phyloP scores from a whole-genome alignment of 2,329 filamentous ascomycete species.

The Nemania diffusa region DNA sequence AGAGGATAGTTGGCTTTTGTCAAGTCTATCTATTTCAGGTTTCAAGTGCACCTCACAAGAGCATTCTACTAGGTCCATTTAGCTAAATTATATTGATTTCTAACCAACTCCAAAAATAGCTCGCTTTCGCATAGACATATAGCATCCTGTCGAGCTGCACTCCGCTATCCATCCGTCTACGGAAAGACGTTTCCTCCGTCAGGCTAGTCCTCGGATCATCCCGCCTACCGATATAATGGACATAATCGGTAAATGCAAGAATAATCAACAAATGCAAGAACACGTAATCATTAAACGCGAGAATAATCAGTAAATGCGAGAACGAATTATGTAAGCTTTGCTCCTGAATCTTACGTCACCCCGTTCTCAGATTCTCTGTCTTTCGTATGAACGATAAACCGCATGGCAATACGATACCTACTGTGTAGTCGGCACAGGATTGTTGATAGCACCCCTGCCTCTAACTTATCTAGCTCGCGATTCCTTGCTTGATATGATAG shows the following conservation, averaged over 20 bases:
- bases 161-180: slow-evolving; percentile 5
- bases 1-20: too few relatives aligned
- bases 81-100: too few relatives aligned
- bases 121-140: too few relatives aligned
- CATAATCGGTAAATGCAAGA: too few relatives aligned
- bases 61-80: too few relatives aligned
- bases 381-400: neutral
- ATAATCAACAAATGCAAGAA: neutral
- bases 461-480: neutral
- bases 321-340: neutral
- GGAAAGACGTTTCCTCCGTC: slow-evolving; percentile 19
- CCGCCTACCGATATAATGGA: neutral
- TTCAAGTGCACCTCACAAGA: neutral
- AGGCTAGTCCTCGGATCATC: neutral
- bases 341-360: neutral
- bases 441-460: neutral
- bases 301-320: neutral
- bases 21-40: neutral
- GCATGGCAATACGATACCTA: neutral
- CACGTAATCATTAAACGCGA: neutral
- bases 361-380: too few relatives aligned
- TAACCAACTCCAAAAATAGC: neutral
- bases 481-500: neutral
- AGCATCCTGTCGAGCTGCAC: neutral
- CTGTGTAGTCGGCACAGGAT: neutral